Conservation (phyloP, 495 filamentous ascomycete genomes). For the Lophiostoma macrostomum region DNA sequence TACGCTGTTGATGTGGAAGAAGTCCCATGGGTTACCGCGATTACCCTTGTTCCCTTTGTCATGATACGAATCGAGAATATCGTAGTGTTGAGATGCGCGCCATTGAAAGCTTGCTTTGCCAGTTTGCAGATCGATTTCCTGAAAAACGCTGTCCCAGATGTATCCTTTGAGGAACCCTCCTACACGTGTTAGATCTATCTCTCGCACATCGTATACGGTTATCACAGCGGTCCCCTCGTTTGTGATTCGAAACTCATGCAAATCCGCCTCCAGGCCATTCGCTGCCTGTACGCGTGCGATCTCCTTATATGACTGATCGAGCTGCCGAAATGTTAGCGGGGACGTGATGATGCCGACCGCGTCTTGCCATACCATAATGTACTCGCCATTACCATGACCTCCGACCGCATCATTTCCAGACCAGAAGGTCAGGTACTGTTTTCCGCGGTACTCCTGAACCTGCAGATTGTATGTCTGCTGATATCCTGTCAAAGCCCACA, state of each 20-base stretch:
- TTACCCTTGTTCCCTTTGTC: conserved; percentile 12
- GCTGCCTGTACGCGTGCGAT: conserved; percentile 44
- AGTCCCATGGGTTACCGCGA: conserved; percentile 31
- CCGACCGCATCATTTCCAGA: conserved; percentile 47
- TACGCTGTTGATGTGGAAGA: conserved; percentile 41
- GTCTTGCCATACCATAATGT: conserved; percentile 47
- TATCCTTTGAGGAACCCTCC: conserved; percentile 18
- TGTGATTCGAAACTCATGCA: conserved; percentile 26
- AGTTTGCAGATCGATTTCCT: conserved; percentile 36
- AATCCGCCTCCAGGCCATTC: conserved; percentile 4
- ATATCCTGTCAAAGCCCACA: conserved; percentile 12
- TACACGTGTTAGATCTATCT: conserved; percentile 14
- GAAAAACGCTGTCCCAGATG: conserved; percentile 36
- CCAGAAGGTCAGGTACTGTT: conserved; percentile 49
- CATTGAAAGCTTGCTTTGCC: conserved; percentile 42
- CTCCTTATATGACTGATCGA: conserved; percentile 51
- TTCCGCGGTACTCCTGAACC: conserved; percentile 10
- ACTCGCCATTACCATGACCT: conserved; percentile 49
- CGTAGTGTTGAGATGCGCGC: conserved; percentile 43
- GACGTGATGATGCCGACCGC: not conserved
- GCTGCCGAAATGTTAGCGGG: conserved; percentile 28
- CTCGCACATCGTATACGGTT: conserved; percentile 31
- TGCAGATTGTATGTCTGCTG: conserved; percentile 10
- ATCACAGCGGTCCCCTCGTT: conserved; percentile 34
- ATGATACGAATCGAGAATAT: conserved; percentile 33